Base-by-base conservation (phyloP, 1,284 basidiomycete genomes). In the Papiliotrema fonsecae region DNA sequence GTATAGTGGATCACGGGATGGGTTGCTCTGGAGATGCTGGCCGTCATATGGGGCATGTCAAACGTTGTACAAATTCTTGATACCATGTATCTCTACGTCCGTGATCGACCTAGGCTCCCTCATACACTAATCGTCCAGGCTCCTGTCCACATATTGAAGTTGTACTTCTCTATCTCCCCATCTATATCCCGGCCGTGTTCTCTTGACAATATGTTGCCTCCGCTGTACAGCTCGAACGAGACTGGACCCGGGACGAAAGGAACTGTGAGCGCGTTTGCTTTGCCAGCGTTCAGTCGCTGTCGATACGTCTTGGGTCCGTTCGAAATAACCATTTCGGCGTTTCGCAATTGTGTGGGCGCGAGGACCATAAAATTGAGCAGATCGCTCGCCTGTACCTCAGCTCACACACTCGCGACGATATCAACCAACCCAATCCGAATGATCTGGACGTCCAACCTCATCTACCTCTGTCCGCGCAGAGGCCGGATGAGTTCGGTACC, bases 141-240 rank as follows among this genome's bases (percentile, higher is more conserved):
- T 9, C 67, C 70, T 13, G 55, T 65, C 72, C 72, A 74, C 52
- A 72, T 62, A 54, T 74, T 74, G 54, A 68, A 74, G 52, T 74
- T 74, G 52, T 68, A 73, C 30, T 27, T 36, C n/a, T 47, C 27
- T 3, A 45, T 40, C 18, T 50, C 52, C 16, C 40, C 50, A 21
- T 36, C 41, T 34, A 72, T 68, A 5, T 51, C 44, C 36, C 32
- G 57, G 4, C 65, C 70, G 25, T 54, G 40, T 1, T 58, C 69
- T n/a, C 46, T 24, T 4, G 69, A 44, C 7, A 69, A 36, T n/a
- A 55, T 38, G n/a, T 50, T 51, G 5, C 27, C 55, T 3, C 48
- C 47, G 6, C 24, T 30, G 4, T 26, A 37, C 11, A 73, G 21
- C 43, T 57, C 43, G 39, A 73, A 63, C 1, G 35, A n/a, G 3